Percentiles rank a stretch among this genome's conserved stretches.
Evolutionary conservation across 164 flowering plant genomes (phyloP).

Genomic region (Houttuynia cordata): DNA sequence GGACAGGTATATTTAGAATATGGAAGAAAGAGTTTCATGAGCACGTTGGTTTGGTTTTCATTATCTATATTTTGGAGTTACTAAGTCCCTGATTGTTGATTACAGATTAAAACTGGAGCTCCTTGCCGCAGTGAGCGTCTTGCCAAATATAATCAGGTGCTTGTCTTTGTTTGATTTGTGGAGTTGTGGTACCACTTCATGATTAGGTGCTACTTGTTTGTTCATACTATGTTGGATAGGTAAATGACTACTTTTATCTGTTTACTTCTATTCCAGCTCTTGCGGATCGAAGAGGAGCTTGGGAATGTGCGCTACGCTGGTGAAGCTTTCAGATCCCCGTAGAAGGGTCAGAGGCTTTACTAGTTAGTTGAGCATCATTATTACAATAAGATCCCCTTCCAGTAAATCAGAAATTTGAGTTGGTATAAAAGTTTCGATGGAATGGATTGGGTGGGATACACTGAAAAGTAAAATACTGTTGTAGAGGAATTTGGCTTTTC

Average conservation of each 20-base stretch:
- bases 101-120: constrained; percentile 92
- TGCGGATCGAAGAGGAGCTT: constrained; percentile 90
- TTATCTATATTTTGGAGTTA: background rate
- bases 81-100: constrained; percentile 3
- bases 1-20: constrained; percentile 53
- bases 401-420: no score
- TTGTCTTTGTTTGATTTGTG: background rate
- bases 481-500: no score
- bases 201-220: background rate
- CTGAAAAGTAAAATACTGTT: no score
- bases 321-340: constrained; percentile 78
- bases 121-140: constrained; percentile 91
- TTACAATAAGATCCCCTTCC: background rate
- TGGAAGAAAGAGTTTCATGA: background rate
- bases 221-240: no score
- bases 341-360: constrained; percentile 8
- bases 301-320: constrained; percentile 90
- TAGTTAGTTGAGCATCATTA: background rate
- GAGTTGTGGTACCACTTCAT: background rate
- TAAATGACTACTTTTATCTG: background rate
- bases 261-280: constrained; percentile 35
- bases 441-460: no score
- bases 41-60: background rate
- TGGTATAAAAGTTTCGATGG: no score
- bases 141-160: constrained; percentile 95